These are phyloP conservation scores for Sechiopsis laciniata DNA, from an alignment of 306 rosid species.

Conservation along the genomic window DNA sequence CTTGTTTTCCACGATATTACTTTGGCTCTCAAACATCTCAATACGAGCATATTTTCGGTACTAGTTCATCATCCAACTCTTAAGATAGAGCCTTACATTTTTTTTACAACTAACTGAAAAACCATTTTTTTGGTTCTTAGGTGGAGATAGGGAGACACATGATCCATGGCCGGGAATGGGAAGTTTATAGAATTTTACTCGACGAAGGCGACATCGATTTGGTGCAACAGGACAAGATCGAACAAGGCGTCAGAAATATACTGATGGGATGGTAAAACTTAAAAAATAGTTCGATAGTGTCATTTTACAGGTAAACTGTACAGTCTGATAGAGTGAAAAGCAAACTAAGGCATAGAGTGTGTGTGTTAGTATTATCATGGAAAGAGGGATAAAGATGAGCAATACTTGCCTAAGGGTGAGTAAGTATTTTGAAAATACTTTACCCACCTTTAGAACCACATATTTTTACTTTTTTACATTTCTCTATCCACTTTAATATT, in stretches of 20 bases:
- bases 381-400: neutral
- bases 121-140: slow-evolving; percentile 26
- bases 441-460: too few relatives aligned
- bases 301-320: slow-evolving; percentile 15
- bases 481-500: too few relatives aligned
- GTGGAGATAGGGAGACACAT: slow-evolving; percentile 48
- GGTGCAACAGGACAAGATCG: slow-evolving; percentile 34
- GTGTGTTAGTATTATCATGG: neutral
- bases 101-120: neutral
- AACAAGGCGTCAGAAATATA: slow-evolving; percentile 41
- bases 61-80: neutral
- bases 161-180: slow-evolving; percentile 51
- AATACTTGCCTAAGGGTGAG: too few relatives aligned
- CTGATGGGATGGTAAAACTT: slow-evolving; percentile 45
- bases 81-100: neutral
- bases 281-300: neutral
- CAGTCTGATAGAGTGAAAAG: slow-evolving; percentile 11
- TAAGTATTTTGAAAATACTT: too few relatives aligned
- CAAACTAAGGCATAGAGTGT: slow-evolving; percentile 9
- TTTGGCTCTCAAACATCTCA: slow-evolving; percentile 41
- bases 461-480: too few relatives aligned
- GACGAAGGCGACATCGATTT: slow-evolving; percentile 37
- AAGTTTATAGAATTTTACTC: slow-evolving; percentile 43
- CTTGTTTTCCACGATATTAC: slow-evolving; percentile 49
- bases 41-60: slow-evolving; percentile 44